Base-by-base conservation (phyloP, 2,329 filamentous ascomycete species). In the Diaporthe ampelina region DNA sequence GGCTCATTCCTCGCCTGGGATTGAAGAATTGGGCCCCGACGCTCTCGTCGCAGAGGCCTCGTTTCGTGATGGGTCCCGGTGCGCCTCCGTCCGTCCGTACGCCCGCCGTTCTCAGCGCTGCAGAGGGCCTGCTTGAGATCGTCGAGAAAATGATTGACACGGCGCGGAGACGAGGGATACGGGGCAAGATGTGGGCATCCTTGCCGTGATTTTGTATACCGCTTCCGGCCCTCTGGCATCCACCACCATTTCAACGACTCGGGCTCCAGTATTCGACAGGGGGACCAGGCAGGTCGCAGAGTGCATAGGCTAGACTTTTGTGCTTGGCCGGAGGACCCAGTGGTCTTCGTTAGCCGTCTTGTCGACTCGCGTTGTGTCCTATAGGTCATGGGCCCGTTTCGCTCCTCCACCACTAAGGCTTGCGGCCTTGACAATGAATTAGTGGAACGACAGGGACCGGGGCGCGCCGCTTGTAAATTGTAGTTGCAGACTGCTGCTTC, bases 101-200 rank as follows among this genome's bases (percentile, higher is more conserved):
- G 63, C 63, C 29, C 63, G 45, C 48, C 32, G 11, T 68, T 68
- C 63, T 68, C 63, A 68, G 63, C 63, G 45, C 63, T 52, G 63
- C 48, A n/a, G n/a, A 68, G 32, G 63, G n/a, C 63, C 37, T 24
- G 32, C 32, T 24, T 37, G 63, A 26, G 45, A 54, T 68, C 29
- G 45, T 24, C 61, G 35, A 35, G 61, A 15, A n/a, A 40, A 52
- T 37, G 29, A 68, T 68, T 68, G 63, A 54, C 63, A 37, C n/a
- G 45, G 63, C 63, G 45, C 26, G 21, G n/a, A 37, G 45, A 40
- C 63, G 32, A 32, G 63, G 15, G 29, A 37, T 21, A 68, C 45
- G 63, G 63, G 29, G 32, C 63, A 68, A 43, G 29, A 54, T 52
- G 61, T 67, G 61, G 61, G 29, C 37, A 65, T 50, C 29, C 29